A percentile compares a stretch with the other conserved stretches of the same genome.
Evolutionary conservation across 1,284 basidiomycete genomes (phyloP).

Genomic region (Cutaneotrichosporon sp.): DNA sequence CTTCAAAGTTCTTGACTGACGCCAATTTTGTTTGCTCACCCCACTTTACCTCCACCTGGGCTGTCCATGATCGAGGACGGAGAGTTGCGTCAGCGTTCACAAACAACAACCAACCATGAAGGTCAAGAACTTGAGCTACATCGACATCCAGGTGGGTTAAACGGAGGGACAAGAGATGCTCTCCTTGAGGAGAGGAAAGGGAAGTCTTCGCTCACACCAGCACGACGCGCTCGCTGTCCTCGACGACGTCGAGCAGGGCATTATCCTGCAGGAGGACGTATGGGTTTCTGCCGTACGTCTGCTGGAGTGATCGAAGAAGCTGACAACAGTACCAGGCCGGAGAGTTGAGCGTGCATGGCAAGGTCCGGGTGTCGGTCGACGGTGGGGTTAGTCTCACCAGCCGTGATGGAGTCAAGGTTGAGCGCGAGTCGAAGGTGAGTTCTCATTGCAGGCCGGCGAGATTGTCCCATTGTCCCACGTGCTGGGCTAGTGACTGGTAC

Average conservation of each 20-base stretch:
- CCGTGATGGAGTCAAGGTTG: conserved; percentile 38
- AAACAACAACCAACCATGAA: background rate
- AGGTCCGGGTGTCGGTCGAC: conserved; percentile 35
- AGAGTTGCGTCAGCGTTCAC: background rate
- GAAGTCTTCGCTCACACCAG: conserved; percentile 27
- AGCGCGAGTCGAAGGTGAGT: conserved; percentile 37
- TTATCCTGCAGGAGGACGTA: conserved; percentile 45
- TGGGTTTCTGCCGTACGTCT: conserved; percentile 51
- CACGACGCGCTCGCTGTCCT: conserved; percentile 51
- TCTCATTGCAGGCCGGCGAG: too few species aligned
- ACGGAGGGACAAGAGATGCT: too few species aligned
- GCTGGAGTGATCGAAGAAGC: background rate
- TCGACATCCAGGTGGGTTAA: conserved; percentile 54
- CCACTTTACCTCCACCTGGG: background rate
- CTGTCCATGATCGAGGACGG: background rate
- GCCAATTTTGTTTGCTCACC: background rate
- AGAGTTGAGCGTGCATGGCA: conserved; percentile 45
- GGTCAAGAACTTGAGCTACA: conserved; percentile 36
- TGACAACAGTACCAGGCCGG: conserved; percentile 42
- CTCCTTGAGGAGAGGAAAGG: background rate
- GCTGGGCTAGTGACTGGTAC: too few species aligned
- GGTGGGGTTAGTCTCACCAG: conserved; percentile 24
- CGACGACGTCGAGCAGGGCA: conserved; percentile 51
- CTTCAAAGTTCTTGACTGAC: background rate
- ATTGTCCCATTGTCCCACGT: too few species aligned